Percentiles rank a stretch among this genome's conserved stretches.
phyloP scores from a whole-genome alignment of 1,284 basidiomycete genomes.

The Coniferiporia weirii region DNA sequence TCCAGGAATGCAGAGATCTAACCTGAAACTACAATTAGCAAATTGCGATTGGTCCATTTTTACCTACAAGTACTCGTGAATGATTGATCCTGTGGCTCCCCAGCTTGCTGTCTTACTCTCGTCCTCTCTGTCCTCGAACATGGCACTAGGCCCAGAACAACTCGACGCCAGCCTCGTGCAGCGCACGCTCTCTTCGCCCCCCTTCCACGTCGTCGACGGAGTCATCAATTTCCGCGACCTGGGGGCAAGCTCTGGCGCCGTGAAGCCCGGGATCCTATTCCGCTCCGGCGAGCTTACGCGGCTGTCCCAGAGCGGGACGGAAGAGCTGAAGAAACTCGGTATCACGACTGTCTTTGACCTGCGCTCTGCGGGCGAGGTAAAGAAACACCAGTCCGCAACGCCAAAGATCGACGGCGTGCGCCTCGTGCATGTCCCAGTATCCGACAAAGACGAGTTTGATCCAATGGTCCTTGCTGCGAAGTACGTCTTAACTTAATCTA shows the following conservation, averaged over 20 bases:
- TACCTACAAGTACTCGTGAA: conserved; percentile 1
- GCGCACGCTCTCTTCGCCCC: conserved; percentile 24
- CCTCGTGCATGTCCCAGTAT: conserved; percentile 25
- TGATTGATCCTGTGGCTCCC: background rate
- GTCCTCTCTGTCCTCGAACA: background rate
- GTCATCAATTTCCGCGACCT: conserved; percentile 37
- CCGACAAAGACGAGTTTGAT: conserved; percentile 20
- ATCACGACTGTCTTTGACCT: conserved; percentile 38
- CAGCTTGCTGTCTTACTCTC: background rate
- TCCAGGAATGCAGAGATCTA: too few relatives aligned
- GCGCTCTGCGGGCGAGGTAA: conserved; percentile 34
- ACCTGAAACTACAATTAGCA: too few relatives aligned
- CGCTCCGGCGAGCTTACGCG: conserved; percentile 37
- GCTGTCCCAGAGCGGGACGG: conserved; percentile 34
- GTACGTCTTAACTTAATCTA: conserved; percentile 14
- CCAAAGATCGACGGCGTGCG: conserved; percentile 31
- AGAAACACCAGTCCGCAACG: conserved; percentile 28
- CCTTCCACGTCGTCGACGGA: conserved; percentile 38
- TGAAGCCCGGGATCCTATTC: conserved; percentile 30
- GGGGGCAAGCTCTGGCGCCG: conserved; percentile 21
- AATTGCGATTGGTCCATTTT: background rate
- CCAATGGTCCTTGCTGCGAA: conserved; percentile 28
- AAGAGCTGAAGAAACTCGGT: conserved; percentile 32
- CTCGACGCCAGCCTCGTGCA: conserved; percentile 8
- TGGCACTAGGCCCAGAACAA: background rate